These are phyloP conservation scores for Drechslera avenae DNA, from an alignment of 2,329 filamentous ascomycete species.

Conservation along the genomic window DNA sequence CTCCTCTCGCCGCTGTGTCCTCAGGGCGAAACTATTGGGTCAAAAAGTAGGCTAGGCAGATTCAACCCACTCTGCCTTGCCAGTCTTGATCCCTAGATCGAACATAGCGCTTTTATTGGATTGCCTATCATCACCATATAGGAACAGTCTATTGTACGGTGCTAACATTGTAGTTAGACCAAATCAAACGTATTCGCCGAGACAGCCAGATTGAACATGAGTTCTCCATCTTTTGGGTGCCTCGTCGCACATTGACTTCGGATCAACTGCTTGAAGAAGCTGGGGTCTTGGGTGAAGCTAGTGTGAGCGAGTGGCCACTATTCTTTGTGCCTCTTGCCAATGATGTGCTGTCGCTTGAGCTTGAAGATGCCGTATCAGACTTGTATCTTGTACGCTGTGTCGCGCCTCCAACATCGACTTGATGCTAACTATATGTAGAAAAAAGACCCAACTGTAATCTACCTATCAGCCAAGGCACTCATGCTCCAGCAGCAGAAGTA, in stretches of 20 bases:
- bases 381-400: conserved; percentile 70
- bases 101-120: conserved; percentile 32
- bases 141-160: conserved; percentile 41
- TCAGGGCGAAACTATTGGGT: conserved; percentile 50
- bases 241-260: conserved; percentile 86
- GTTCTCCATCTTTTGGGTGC: conserved; percentile 96
- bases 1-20: conserved; percentile 6
- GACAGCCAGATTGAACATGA: conserved; percentile 92
- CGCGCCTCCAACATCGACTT: background rate
- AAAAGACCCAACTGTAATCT: conserved; percentile 90
- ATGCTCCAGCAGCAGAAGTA: conserved; percentile 93
- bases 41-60: conserved; percentile 66
- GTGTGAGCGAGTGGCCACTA: conserved; percentile 82
- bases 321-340: conserved; percentile 91
- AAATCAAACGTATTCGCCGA: conserved; percentile 86
- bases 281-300: conserved; percentile 90
- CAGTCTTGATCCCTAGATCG: conserved; percentile 63
- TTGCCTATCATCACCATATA: conserved; percentile 30
- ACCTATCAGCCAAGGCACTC: conserved; percentile 84
- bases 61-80: conserved; percentile 59
- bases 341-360: conserved; percentile 87
- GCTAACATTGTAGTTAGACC: conserved; percentile 68
- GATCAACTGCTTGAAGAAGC: conserved; percentile 91
- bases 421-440: conserved; percentile 53
- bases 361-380: conserved; percentile 85